Percentiles rank a stretch among this genome's conserved stretches.
Evolutionary conservation across 164 flowering plant genomes (phyloP).

Genomic region (Magnolia officinalis): DNA sequence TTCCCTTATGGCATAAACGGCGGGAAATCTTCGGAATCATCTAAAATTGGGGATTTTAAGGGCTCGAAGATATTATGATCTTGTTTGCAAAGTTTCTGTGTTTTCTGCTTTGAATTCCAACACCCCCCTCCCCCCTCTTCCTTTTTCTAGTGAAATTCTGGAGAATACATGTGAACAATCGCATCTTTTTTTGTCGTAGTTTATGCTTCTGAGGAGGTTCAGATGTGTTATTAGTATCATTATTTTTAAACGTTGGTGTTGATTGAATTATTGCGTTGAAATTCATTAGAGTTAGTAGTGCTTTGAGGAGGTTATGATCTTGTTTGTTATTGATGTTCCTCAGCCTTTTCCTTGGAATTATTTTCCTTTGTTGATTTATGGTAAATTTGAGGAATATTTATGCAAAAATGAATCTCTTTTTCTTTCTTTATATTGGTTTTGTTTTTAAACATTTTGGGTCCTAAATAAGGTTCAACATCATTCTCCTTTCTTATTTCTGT

Average conservation of each 20-base stretch:
- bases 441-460: no score
- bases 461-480: no score
- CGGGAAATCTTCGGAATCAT: no score
- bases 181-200: background rate
- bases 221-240: background rate
- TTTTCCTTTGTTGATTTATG: no score
- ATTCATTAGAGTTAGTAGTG: background rate
- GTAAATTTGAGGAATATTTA: no score
- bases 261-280: background rate
- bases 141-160: background rate
- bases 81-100: background rate
- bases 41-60: no score
- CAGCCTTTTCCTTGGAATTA: no score
- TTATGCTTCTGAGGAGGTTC: background rate
- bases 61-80: background rate
- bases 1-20: no score
- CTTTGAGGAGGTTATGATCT: background rate
- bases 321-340: no score
- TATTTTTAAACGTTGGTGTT: background rate
- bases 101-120: background rate
- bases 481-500: no score
- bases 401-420: no score
- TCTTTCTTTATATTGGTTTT: no score
- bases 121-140: background rate
- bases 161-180: background rate